Conservation (phyloP, 352 stramenopile species). For the Globisporangium perplexum region DNA sequence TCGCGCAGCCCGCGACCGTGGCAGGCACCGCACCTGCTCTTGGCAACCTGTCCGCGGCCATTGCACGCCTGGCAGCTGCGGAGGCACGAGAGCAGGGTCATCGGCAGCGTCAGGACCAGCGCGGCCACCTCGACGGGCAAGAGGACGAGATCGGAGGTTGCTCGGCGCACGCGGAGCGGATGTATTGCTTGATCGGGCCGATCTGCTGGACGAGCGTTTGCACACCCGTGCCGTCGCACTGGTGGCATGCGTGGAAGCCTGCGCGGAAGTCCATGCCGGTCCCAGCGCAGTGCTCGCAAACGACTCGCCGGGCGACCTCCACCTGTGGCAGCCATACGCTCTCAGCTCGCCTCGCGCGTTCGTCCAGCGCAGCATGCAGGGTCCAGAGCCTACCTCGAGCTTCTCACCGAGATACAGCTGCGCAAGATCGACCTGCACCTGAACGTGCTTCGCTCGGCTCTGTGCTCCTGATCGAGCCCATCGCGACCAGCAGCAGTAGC, state of each 20-base stretch:
- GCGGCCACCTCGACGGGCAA: too few species aligned
- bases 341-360: not conserved
- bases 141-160: not conserved
- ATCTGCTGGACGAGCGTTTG: conserved; percentile 31
- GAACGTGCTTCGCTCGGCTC: not conserved
- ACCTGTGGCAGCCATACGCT: conserved; percentile 1
- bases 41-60: not conserved
- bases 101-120: not conserved
- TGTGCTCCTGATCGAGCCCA: not conserved
- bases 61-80: not conserved
- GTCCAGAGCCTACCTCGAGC: not conserved
- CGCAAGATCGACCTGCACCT: not conserved
- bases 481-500: not conserved
- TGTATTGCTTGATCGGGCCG: conserved; percentile 31
- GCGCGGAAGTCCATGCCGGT: conserved; percentile 24
- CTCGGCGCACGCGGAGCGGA: conserved; percentile 13
- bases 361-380: not conserved
- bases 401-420: not conserved
- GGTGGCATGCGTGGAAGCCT: conserved; percentile 35
- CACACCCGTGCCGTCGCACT: conserved; percentile 27
- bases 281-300: conserved; percentile 37
- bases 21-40: not conserved
- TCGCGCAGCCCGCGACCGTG: conserved; percentile 13
- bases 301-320: conserved; percentile 20
- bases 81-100: not conserved